phyloP scores from a whole-genome alignment of 495 filamentous ascomycete genomes.

The Baudoinia panamericana region DNA sequence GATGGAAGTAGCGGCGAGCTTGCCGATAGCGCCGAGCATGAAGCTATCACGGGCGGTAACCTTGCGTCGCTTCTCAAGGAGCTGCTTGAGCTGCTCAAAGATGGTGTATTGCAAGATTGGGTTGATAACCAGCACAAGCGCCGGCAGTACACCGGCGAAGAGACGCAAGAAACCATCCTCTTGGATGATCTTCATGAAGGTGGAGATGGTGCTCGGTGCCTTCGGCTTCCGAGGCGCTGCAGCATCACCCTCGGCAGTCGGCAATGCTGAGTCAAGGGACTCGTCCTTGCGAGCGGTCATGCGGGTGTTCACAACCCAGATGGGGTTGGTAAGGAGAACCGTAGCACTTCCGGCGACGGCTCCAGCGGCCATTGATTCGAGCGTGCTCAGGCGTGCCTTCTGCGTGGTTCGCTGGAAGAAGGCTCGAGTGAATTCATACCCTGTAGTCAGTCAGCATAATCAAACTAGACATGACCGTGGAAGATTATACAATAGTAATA shows the following conservation, averaged over 20 bases:
- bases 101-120: constrained; percentile 98
- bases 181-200: constrained; percentile 58
- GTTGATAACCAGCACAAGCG: constrained; percentile 88
- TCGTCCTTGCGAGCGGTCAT: constrained; percentile 77
- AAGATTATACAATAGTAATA: constrained; percentile 87
- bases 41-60: constrained; percentile 81
- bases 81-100: constrained; percentile 90
- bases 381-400: constrained; percentile 66
- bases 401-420: constrained; percentile 73
- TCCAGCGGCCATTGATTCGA: constrained; percentile 86
- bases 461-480: no score
- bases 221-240: constrained; percentile 15
- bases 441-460: constrained; percentile 22
- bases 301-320: constrained; percentile 97
- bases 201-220: constrained; percentile 60
- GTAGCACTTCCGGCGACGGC: constrained; percentile 91
- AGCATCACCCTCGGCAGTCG: constrained; percentile 28
- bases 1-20: constrained; percentile 80
- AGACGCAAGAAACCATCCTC: constrained; percentile 73
- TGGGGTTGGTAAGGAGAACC: constrained; percentile 90
- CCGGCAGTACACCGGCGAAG: constrained; percentile 85
- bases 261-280: constrained; percentile 40
- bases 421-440: constrained; percentile 92
- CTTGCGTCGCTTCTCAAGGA: constrained; percentile 49
- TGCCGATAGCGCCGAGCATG: constrained; percentile 80